Conservation (phyloP, 805 yeast species). For the Candida taoyuanica region DNA sequence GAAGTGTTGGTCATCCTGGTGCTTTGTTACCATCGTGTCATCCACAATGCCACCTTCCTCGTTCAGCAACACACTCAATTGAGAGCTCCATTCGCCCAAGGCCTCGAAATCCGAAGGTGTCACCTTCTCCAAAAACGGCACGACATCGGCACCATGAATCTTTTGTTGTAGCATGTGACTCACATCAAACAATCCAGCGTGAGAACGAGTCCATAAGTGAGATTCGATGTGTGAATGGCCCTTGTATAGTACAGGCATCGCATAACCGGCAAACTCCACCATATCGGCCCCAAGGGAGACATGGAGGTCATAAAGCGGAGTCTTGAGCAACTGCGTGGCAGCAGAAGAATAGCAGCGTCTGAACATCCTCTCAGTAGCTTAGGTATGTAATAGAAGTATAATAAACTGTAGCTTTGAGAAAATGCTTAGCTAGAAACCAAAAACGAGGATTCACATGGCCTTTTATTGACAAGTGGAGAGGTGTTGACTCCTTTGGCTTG, state of each 20-base stretch:
- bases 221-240: slow-evolving; percentile 88
- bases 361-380: slow-evolving; percentile 7
- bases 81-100: slow-evolving; percentile 55
- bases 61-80: slow-evolving; percentile 72
- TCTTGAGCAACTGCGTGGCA: slow-evolving; percentile 33
- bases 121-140: slow-evolving; percentile 64
- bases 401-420: too few species aligned
- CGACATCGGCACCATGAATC: slow-evolving; percentile 63
- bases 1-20: slow-evolving; percentile 52
- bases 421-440: too few species aligned
- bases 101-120: slow-evolving; percentile 83
- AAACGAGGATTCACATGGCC: too few species aligned
- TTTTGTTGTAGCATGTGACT: slow-evolving; percentile 96
- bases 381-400: not conserved
- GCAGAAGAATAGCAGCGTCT: slow-evolving; percentile 26
- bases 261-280: slow-evolving; percentile 95
- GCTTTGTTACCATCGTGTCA: slow-evolving; percentile 87
- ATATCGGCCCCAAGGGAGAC: slow-evolving; percentile 76
- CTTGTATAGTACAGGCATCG: slow-evolving; percentile 88
- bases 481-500: slow-evolving; percentile 5
- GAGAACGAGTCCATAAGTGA: slow-evolving; percentile 86
- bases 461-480: not conserved
- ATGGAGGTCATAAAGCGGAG: slow-evolving; percentile 83
- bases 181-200: slow-evolving; percentile 92
- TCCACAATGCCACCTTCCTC: slow-evolving; percentile 85